Evolutionary conservation across 441 rosid genomes (phyloP), one percentile per base, ranked within the genome.

Genomic region (Metrosideros polymorpha): DNA sequence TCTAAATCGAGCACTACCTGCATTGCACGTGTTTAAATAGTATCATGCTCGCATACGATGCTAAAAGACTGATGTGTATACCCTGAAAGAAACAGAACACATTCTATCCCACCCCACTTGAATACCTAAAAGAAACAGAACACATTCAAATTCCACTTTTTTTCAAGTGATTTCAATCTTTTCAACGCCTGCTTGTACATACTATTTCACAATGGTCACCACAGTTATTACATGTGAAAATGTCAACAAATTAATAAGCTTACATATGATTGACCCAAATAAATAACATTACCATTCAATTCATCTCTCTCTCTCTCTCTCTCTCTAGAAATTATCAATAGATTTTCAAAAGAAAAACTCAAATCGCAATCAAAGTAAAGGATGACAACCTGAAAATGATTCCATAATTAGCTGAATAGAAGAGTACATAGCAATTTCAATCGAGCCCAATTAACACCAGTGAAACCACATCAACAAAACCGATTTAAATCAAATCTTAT

Each of bases 1-100:
- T 97, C 99, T 92, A 97, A 93, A 89, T 96, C 99, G 19, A 97
- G 95, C 89, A 97, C 99, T 66, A 96, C 99, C 99, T 95, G 91
- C 88, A 92, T 82, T 76, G 51, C 66, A 56, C 75, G 50, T 15
- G 45, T 39, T 59, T 24, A 77, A 82, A 84, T 85, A 87, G 87
- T 18, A 84, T 83, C 19, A 57, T 53, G 49, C 87, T 51, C 19
- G 12, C 63, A 57, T 5, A 45, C 15, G 4, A n/a, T 32, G 85
- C 25, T 63, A n/a, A 32, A 83, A 59, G 57, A 83, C 54, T 54
- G 19, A 29, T 53, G 27, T 18, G 39, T n/a, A 82, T 25, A 82
- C 42, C 42, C 43, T 50, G 35, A 53, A 82, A 53, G 25, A 29
- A 25, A 52, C 84, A 9, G 54, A 50, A 32, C 55, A 52, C 61